Percentiles rank a stretch among this genome's conserved stretches.
These are phyloP conservation scores for Deuterostichococcus epilithicus DNA, from an alignment of 139 green algal genomes.

Conservation along the genomic window DNA sequence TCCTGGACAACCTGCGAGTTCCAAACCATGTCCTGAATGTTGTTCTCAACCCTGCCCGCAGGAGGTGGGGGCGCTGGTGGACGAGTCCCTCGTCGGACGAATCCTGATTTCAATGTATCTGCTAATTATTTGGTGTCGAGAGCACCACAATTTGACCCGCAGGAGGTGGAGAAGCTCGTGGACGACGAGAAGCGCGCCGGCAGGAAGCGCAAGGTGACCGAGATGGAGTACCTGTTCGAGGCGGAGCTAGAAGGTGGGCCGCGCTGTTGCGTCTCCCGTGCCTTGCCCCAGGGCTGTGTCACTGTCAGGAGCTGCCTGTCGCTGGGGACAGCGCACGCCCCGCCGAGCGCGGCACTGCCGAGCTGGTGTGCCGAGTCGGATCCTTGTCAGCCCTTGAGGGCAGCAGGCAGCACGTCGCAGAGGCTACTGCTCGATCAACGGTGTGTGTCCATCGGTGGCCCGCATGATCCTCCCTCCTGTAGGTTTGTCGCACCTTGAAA, in stretches of 20 bases:
- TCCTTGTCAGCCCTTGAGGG: too few relatives aligned
- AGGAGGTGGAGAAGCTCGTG: slow-evolving; percentile 67
- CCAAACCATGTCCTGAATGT: not conserved
- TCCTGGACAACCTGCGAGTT: too few relatives aligned
- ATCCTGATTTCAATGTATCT: not conserved
- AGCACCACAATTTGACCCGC: not conserved
- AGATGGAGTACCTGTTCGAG: slow-evolving; percentile 71
- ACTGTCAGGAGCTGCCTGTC: too few relatives aligned
- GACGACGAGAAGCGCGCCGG: slow-evolving; percentile 33
- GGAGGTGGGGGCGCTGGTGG: not conserved
- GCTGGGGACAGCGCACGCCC: too few relatives aligned
- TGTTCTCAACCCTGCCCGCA: not conserved
- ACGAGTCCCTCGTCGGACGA: not conserved
- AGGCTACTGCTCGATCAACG: not conserved
- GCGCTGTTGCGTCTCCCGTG: too few relatives aligned
- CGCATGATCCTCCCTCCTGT: not conserved
- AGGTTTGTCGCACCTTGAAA: not conserved
- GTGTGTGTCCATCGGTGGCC: not conserved
- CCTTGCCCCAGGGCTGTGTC: too few relatives aligned
- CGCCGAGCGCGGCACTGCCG: too few relatives aligned
- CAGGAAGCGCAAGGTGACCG: slow-evolving; percentile 31
- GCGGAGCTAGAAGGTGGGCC: slow-evolving; percentile 60
- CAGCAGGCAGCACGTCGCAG: too few relatives aligned
- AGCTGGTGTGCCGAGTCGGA: too few relatives aligned
- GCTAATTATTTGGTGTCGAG: not conserved